Percentiles rank a stretch among this genome's conserved stretches.
phyloP scores from a whole-genome alignment of 805 yeast genomes.

The Sungouiella thailandica region DNA sequence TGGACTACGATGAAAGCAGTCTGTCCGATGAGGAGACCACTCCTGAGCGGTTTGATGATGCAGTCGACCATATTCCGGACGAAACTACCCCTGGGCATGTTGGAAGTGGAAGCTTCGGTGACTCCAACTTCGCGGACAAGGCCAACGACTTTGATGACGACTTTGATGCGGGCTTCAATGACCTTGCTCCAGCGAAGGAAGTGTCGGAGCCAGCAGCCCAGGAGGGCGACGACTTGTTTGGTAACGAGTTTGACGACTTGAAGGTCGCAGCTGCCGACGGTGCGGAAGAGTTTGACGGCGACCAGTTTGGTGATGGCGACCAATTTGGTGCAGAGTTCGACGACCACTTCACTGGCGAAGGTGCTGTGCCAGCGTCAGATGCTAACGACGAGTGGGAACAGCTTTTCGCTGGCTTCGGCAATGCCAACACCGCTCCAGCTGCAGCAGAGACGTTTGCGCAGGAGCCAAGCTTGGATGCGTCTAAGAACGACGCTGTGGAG shows the following conservation, averaged over 20 bases:
- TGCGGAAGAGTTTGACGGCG: conserved; percentile 25
- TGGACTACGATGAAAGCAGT: conserved; percentile 49
- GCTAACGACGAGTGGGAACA: conserved; percentile 88
- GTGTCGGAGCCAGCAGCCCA: conserved; percentile 7
- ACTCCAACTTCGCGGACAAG: too few species aligned
- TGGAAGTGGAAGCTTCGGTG: too few species aligned
- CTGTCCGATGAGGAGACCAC: conserved; percentile 34
- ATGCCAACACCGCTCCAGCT: conserved; percentile 21
- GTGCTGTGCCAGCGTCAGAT: conserved; percentile 11
- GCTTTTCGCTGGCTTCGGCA: conserved; percentile 84
- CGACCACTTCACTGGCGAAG: conserved; percentile 37
- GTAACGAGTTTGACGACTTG: conserved; percentile 35
- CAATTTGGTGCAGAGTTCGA: conserved; percentile 23
- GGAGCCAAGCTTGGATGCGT: conserved; percentile 12
- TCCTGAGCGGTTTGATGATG: conserved; percentile 31
- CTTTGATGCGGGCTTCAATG: conserved; percentile 34
- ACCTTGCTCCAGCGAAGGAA: conserved; percentile 31
- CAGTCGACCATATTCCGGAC: conserved; percentile 22
- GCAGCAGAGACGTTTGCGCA: conserved; percentile 1
- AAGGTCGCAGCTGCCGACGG: conserved; percentile 27
- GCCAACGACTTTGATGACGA: conserved; percentile 21
- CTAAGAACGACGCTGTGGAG: conserved; percentile 58
- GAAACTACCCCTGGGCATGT: too few species aligned
- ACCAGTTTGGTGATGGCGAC: too few species aligned
- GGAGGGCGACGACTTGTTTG: conserved; percentile 26